phyloP scores from a whole-genome alignment of 129 eudicot species.

The Centaurea solstitialis region DNA sequence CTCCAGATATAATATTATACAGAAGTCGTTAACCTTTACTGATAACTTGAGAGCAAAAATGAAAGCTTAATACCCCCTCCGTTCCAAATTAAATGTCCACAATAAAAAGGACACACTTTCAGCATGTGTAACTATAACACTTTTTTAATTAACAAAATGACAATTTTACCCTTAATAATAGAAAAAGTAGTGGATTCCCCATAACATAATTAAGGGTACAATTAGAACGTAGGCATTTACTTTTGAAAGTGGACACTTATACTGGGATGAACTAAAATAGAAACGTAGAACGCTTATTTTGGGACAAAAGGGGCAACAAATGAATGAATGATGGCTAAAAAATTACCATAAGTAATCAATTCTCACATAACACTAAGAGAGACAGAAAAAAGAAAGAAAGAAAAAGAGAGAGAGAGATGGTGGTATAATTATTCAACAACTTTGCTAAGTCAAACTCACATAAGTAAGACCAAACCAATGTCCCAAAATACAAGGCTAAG shows the following conservation, averaged over 20 bases:
- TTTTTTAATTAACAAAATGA: not conserved
- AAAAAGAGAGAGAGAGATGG: not conserved
- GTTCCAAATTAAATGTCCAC: not conserved
- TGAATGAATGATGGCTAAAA: not conserved
- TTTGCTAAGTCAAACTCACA: not conserved
- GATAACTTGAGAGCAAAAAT: not conserved
- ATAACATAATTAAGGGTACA: not conserved
- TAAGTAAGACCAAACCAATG: conserved; percentile 3
- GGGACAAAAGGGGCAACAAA: not conserved
- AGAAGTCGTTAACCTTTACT: not conserved
- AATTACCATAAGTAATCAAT: not conserved
- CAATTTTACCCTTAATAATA: not conserved
- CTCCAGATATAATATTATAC: not conserved
- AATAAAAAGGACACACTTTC: not conserved
- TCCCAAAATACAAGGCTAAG: not conserved
- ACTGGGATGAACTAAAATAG: not conserved
- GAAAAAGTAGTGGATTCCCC: not conserved
- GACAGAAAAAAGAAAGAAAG: not conserved
- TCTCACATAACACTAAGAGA: not conserved
- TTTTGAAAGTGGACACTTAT: not conserved
- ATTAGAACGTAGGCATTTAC: not conserved
- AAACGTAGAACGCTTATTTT: not conserved
- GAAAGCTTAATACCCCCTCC: not conserved
- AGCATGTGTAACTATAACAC: not conserved
- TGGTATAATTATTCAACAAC: not conserved